Conservation (phyloP, 805 yeast species). For the Kluyveromyces nonfermentans region DNA sequence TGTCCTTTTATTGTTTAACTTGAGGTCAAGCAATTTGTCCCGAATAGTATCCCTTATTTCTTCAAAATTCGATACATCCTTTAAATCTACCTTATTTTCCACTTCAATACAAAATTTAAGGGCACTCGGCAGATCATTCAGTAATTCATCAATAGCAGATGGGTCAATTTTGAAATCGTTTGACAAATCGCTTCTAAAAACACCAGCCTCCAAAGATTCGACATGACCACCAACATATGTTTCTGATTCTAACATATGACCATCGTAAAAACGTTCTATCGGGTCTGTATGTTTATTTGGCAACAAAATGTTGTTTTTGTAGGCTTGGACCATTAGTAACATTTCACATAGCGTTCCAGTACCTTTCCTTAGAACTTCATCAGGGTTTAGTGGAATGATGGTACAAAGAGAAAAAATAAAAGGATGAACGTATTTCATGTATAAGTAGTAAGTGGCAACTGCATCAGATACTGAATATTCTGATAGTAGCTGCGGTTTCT, state of each 20-base stretch:
- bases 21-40: conserved; percentile 46
- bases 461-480: conserved; percentile 99
- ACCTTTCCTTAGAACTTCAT: conserved; percentile 91
- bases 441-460: conserved; percentile 92
- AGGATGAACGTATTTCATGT: conserved; percentile 95
- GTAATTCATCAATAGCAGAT: conserved; percentile 68
- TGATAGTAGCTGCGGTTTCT: conserved; percentile 82
- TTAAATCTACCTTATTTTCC: conserved; percentile 64
- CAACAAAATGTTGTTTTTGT: conserved; percentile 58
- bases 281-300: conserved; percentile 96
- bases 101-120: conserved; percentile 75
- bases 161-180: conserved; percentile 73
- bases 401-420: conserved; percentile 93
- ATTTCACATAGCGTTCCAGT: conserved; percentile 98
- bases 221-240: conserved; percentile 99
- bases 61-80: conserved; percentile 71
- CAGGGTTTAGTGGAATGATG: conserved; percentile 92
- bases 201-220: conserved; percentile 96
- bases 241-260: conserved; percentile 88
- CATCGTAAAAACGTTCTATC: conserved; percentile 87
- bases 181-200: conserved; percentile 80
- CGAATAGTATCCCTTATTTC: conserved; percentile 58
- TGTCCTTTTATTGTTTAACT: conserved; percentile 48
- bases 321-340: conserved; percentile 95
- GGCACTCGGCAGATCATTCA: conserved; percentile 65